phyloP scores from a whole-genome alignment of 257 asterid species.

The Sherardia arvensis region DNA sequence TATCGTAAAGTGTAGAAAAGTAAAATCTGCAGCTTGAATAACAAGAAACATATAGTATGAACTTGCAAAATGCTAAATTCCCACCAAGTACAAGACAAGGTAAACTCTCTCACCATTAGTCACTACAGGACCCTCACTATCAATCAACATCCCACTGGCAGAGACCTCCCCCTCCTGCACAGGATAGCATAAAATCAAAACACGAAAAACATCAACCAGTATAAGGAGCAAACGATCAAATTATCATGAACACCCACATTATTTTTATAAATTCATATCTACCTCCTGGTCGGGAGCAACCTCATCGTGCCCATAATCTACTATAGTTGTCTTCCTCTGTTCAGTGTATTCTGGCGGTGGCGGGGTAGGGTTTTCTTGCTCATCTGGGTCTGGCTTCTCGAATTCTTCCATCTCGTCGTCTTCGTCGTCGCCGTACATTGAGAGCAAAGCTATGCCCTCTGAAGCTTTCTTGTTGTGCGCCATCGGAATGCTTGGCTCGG shows the following conservation, averaged over 20 bases:
- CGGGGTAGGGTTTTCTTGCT: too few species aligned
- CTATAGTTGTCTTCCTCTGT: conserved; percentile 39
- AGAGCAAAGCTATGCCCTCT: conserved; percentile 80
- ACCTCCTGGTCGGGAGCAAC: conserved; percentile 91
- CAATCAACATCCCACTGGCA: conserved; percentile 42
- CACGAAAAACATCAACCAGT: background rate
- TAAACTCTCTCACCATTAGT: conserved; percentile 44
- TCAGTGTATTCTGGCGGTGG: too few species aligned
- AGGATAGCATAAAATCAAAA: conserved; percentile 6
- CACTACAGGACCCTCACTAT: conserved; percentile 47
- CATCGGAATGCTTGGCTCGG: conserved; percentile 22
- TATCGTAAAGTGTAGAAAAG: too few species aligned
- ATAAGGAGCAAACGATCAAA: background rate
- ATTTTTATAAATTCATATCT: conserved; percentile 1
- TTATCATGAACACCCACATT: background rate
- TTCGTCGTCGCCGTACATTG: conserved; percentile 78
- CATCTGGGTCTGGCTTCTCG: conserved; percentile 20
- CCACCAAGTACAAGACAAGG: background rate
- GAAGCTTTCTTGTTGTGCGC: conserved; percentile 60
- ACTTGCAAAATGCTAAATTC: too few species aligned
- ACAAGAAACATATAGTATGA: too few species aligned
- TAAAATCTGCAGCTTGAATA: too few species aligned
- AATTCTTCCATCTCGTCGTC: conserved; percentile 71
- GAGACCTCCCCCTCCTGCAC: conserved; percentile 65
- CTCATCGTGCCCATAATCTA: conserved; percentile 88